Evolutionary conservation across 345 rosid genomes (phyloP).

Genomic region (Eucalyptus leucophloia): DNA sequence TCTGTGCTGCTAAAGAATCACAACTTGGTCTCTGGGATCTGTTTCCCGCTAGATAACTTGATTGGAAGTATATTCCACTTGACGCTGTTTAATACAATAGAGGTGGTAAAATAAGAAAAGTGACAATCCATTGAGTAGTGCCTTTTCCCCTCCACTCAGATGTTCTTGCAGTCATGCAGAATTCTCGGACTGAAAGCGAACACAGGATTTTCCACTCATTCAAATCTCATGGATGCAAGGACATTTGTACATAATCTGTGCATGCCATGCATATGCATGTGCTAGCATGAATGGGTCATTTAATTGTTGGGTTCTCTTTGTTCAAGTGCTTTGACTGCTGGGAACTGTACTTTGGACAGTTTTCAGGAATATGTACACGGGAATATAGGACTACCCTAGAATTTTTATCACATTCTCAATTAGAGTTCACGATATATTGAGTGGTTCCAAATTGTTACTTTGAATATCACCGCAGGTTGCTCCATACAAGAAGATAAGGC

Average conservation of each 20-base stretch:
- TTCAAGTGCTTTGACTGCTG: background rate
- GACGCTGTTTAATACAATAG: background rate
- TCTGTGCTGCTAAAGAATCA: background rate
- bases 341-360: background rate
- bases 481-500: constrained; percentile 74
- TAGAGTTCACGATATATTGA: background rate
- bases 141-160: background rate
- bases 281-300: background rate
- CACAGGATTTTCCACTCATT: background rate
- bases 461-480: constrained; percentile 40
- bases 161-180: background rate
- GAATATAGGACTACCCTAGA: background rate
- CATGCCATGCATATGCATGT: background rate
- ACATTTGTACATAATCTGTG: background rate
- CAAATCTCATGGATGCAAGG: background rate
- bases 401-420: background rate
- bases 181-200: background rate
- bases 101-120: background rate
- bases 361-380: background rate
- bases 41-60: background rate
- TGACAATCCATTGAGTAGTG: background rate
- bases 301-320: background rate
- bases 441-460: background rate
- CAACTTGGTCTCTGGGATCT: background rate
- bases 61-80: background rate